A percentile compares a stretch with the other conserved stretches of the same genome.
These are phyloP conservation scores for Podospora bellae-mahoneyi DNA, from an alignment of 495 filamentous ascomycete genomes.

Conservation along the genomic window DNA sequence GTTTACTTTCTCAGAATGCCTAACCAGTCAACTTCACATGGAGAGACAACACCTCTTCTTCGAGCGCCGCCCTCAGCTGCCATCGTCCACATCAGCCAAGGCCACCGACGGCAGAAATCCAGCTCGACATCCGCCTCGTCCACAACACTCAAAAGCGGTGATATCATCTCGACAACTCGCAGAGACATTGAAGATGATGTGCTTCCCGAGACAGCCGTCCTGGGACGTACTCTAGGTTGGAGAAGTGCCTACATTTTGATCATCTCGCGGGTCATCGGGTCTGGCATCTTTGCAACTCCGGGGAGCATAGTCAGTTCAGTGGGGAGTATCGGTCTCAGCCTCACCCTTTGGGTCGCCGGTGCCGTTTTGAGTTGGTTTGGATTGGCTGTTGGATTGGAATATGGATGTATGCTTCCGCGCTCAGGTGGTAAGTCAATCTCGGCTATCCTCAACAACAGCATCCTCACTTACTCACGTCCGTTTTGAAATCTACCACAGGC, in stretches of 20 bases:
- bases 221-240: slow-evolving; percentile 65
- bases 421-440: slow-evolving; percentile 55
- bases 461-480: background rate
- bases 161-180: background rate
- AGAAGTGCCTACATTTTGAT: slow-evolving; percentile 69
- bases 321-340: slow-evolving; percentile 63
- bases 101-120: background rate
- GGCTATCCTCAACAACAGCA: background rate
- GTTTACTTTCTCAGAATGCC: background rate
- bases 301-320: slow-evolving; percentile 63
- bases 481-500: background rate
- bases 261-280: slow-evolving; percentile 71
- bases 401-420: slow-evolving; percentile 68
- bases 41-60: slow-evolving; percentile 7
- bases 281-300: slow-evolving; percentile 72
- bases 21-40: background rate
- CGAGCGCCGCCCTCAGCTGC: background rate
- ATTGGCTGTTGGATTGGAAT: slow-evolving; percentile 61
- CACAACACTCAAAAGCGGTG: background rate
- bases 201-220: slow-evolving; percentile 58
- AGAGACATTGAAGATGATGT: slow-evolving; percentile 54
- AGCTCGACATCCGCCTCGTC: background rate
- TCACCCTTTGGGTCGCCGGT: slow-evolving; percentile 63
- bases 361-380: slow-evolving; percentile 59
- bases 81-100: background rate